Evolutionary conservation across 2,329 filamentous ascomycete genomes (phyloP).

Genomic region (Atkinsonella texensis): DNA sequence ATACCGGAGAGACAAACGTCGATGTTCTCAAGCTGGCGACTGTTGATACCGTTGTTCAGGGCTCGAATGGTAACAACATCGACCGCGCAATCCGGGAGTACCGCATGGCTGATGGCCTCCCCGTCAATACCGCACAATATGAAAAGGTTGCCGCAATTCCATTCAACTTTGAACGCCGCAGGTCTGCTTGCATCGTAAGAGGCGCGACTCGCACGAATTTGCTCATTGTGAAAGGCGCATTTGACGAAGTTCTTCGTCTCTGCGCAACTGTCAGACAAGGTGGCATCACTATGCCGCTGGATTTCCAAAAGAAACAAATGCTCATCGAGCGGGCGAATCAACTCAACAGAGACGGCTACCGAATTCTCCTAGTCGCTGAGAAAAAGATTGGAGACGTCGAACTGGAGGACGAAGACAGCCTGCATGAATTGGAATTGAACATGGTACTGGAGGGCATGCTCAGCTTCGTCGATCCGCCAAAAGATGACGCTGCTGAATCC

Average conservation of each 20-base stretch:
- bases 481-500: conserved; percentile 16
- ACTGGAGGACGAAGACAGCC: conserved; percentile 10
- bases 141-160: conserved; percentile 13
- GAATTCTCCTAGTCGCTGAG: conserved; percentile 14
- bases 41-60: conserved; percentile 15
- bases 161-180: conserved; percentile 16
- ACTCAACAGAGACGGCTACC: conserved; percentile 12
- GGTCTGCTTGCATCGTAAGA: conserved; percentile 13
- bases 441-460: conserved; percentile 17
- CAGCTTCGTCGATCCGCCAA: conserved; percentile 18
- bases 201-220: conserved; percentile 13
- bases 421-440: conserved; percentile 12
- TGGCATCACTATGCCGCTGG: conserved; percentile 9
- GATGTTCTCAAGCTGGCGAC: conserved; percentile 16
- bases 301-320: conserved; percentile 7
- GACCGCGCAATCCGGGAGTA: conserved; percentile 14
- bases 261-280: conserved; percentile 11
- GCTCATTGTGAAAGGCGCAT: conserved; percentile 18
- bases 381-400: conserved; percentile 9
- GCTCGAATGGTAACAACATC: conserved; percentile 17
- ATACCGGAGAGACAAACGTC: conserved; percentile 8
- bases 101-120: conserved; percentile 6
- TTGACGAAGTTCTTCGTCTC: conserved; percentile 16
- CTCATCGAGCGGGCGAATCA: conserved; percentile 8
- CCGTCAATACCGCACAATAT: conserved; percentile 11